These are phyloP conservation scores for Barnettozyma siamensis DNA, from an alignment of 805 yeast genomes.

Conservation along the genomic window DNA sequence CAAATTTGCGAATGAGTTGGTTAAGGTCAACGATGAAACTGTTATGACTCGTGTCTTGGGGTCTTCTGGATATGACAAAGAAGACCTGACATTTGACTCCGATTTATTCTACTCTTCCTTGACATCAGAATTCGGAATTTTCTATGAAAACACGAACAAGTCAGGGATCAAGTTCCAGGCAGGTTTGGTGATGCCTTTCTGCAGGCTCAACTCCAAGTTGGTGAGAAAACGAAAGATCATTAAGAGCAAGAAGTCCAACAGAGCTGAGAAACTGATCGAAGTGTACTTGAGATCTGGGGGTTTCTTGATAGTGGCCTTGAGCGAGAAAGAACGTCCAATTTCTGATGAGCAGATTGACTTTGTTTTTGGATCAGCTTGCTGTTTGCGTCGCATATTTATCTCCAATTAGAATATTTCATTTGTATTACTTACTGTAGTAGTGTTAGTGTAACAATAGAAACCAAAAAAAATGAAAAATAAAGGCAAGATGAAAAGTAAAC, in stretches of 20 bases:
- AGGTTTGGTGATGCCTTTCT: conserved; percentile 52
- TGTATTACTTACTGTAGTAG: too few species aligned
- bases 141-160: conserved; percentile 30
- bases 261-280: conserved; percentile 28
- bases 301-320: conserved; percentile 43
- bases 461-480: not conserved
- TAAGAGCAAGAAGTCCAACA: conserved; percentile 9
- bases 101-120: conserved; percentile 40
- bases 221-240: conserved; percentile 32
- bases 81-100: conserved; percentile 27
- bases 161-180: conserved; percentile 32
- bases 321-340: conserved; percentile 26
- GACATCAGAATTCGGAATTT: conserved; percentile 47
- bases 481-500: conserved; percentile 22
- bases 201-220: conserved; percentile 36
- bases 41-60: conserved; percentile 43
- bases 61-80: conserved; percentile 26
- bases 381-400: conserved; percentile 41
- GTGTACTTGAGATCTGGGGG: conserved; percentile 48
- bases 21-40: conserved; percentile 33
- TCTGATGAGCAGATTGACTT: conserved; percentile 37
- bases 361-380: conserved; percentile 40
- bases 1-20: conserved; percentile 33
- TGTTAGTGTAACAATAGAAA: too few species aligned
- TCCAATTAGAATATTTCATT: too few species aligned